Base-by-base conservation (phyloP, 1,284 basidiomycete genomes). In the Apiotrichum mycotoxinovorans region DNA sequence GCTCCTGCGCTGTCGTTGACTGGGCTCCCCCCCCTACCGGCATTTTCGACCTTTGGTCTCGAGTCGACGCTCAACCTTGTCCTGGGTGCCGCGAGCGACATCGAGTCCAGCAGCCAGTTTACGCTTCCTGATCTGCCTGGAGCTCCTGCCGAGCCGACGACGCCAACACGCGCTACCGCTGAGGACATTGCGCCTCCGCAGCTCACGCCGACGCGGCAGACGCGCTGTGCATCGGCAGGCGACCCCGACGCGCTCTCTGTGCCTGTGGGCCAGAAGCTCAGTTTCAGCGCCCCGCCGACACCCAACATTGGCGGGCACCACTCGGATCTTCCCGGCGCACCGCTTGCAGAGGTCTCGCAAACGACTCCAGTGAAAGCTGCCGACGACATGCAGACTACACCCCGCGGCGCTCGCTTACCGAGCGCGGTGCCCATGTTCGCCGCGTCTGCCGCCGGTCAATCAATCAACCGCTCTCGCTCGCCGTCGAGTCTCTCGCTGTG, bases 401-500 rank as follows among this genome's bases (percentile, higher is more conserved):
- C 40, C 3, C n/a, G 56, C 27, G 42, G 40, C 17, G 26, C 42
- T 57, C 20, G 33, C 7, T 18, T 20, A 12, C 23, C n/a, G 23
- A 11, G 42, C 4, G 11, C 30, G 10, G 2, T 4, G 15, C 20
- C 34, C 46, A 20, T 35, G 14, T 25, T 20, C n/a, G 27, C 22
- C 45, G 12, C 26, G 4, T 17, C 17, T 10, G 45, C 30, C 10
- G 30, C 30, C 8, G 30, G n/a, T 14, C 46, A 22, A 20, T n/a
- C 33, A 14, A 35, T 35, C 33, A 35, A 48, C 46, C 46, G 46
- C 46, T 11, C 27, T 8, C 52, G 57, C n/a, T 52, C 57, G 14
- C 49, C 52, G 2, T 51, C 49, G 25, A 58, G 43, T 40, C 23
- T 58, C 25, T 54, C 52, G 22, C 38, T 51, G 20, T 49, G 42